A percentile compares a stretch with the other conserved stretches of the same genome.
These are phyloP conservation scores for Gomphus sp. DNA, from an alignment of 1,284 basidiomycete species.

Conservation along the genomic window DNA sequence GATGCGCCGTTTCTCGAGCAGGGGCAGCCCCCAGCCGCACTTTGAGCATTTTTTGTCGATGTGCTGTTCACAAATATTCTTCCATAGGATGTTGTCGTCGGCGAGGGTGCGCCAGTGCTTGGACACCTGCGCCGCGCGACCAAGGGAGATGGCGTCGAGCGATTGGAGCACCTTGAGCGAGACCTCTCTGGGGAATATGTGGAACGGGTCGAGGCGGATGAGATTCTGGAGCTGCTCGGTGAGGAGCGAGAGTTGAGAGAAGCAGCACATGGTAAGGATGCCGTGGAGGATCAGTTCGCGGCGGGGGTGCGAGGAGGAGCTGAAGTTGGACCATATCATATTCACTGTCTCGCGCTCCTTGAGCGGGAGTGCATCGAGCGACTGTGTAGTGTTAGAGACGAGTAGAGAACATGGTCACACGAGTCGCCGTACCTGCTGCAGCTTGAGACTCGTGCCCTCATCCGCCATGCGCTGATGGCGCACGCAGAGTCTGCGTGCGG, in stretches of 20 bases:
- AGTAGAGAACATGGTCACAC: not conserved
- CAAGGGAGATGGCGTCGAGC: slow-evolving; percentile 93
- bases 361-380: slow-evolving; percentile 86
- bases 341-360: slow-evolving; percentile 87
- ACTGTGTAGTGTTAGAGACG: slow-evolving; percentile 37
- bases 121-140: slow-evolving; percentile 91
- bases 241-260: slow-evolving; percentile 95
- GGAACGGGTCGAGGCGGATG: slow-evolving; percentile 94
- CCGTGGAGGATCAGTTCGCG: slow-evolving; percentile 93
- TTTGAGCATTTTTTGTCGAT: slow-evolving; percentile 97
- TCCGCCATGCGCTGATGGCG: slow-evolving; percentile 97
- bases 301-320: slow-evolving; percentile 84
- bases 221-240: slow-evolving; percentile 86
- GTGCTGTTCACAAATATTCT: slow-evolving; percentile 96
- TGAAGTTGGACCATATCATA: slow-evolving; percentile 95
- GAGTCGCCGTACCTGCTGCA: slow-evolving; percentile 71
- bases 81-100: slow-evolving; percentile 95
- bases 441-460: slow-evolving; percentile 84
- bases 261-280: slow-evolving; percentile 99
- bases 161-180: slow-evolving; percentile 84
- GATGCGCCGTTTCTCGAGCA: slow-evolving; percentile 66
- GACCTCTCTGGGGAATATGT: slow-evolving; percentile 85
- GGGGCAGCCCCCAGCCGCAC: slow-evolving; percentile 95
- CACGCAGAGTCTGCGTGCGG: slow-evolving; percentile 72
- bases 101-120: slow-evolving; percentile 83